Percentiles rank a stretch among this genome's conserved stretches.
These are phyloP conservation scores for Neurospora terricola DNA, from an alignment of 495 filamentous ascomycete species.

Conservation along the genomic window DNA sequence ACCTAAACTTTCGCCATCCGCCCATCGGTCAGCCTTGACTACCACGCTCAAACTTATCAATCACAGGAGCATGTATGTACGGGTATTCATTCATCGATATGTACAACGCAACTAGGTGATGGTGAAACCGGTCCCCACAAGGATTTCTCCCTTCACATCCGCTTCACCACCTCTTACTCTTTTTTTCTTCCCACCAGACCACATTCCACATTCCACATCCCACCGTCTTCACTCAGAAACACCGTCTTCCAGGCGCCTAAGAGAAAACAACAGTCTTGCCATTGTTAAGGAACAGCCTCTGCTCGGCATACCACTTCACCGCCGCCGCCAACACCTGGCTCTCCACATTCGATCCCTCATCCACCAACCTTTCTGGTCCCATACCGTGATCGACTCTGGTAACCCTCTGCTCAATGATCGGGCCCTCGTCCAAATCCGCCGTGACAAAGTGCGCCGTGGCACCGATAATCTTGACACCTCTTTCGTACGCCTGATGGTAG, in stretches of 20 bases:
- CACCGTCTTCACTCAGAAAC: neutral
- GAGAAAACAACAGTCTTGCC: slow-evolving; percentile 66
- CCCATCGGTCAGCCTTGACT: neutral
- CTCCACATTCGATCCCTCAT: slow-evolving; percentile 66
- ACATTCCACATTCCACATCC: neutral
- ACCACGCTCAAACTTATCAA: too few relatives aligned
- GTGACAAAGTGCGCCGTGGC: slow-evolving; percentile 72
- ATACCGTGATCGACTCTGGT: slow-evolving; percentile 57
- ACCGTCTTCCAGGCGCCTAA: slow-evolving; percentile 4
- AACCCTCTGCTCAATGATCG: slow-evolving; percentile 71
- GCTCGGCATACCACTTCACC: slow-evolving; percentile 65
- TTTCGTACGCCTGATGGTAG: slow-evolving; percentile 70
- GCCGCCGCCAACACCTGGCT: slow-evolving; percentile 62
- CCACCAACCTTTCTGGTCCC: slow-evolving; percentile 59
- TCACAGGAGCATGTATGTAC: too few relatives aligned
- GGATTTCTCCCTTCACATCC: neutral
- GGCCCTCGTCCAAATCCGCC: slow-evolving; percentile 64
- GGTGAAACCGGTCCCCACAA: neutral
- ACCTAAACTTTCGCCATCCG: too few relatives aligned
- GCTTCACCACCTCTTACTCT: neutral
- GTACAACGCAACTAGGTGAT: neutral
- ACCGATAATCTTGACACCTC: slow-evolving; percentile 72
- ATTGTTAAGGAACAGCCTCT: slow-evolving; percentile 59
- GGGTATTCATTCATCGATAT: neutral
- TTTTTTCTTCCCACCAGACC: neutral